Evolutionary conservation across 2,329 filamentous ascomycete species (phyloP), one percentile per base, ranked within the genome.

Genomic region (Periglandula ipomoeae): DNA sequence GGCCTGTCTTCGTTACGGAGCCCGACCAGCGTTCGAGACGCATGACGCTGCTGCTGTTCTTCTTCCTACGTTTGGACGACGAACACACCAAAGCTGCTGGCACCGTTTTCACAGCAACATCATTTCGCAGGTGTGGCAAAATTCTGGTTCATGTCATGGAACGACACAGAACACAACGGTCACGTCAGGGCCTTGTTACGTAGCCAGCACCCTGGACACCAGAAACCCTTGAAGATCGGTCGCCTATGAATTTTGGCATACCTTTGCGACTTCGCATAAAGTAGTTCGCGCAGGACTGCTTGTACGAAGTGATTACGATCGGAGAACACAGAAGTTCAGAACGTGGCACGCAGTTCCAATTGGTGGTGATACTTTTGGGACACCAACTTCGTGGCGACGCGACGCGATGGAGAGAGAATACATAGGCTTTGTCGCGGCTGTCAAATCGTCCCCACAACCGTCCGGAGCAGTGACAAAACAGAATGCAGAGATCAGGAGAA

Each of bases 111-210:
- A n/a, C n/a, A n/a, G 19, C 42, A 34, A 27, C 42, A 44, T 3
- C 37, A 42, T 10, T 32, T 5, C 20, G 17, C 11, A 13, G 42
- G 8, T 23, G 22, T 44, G 42, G 32, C 10, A 26, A 6, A 34
- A 23, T 19, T 19, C 20, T 23, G 11, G 20, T 3, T 26, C 23
- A n/a, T 8, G 15, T 42, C 39, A 17, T 42, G 39, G 15, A 20
- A 23, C 4, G 17, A 1, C 19, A 20, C n/a, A 34, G 32, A 34
- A 3, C 11, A 34, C 13, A n/a, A 11, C 37, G 23, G 39, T 38
- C 35, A 32, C 19, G 38, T 37, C n/a, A 20, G 38, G 43, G 46
- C 30, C 39, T 42, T 39, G 24, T 37, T 44, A n/a, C 40, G 27
- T 34, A 37, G 47, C 40, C 22, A 15, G 17, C 40, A 17, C 17